These are phyloP conservation scores for Phytophthora sp. DNA, from an alignment of 352 stramenopile genomes.

Conservation along the genomic window DNA sequence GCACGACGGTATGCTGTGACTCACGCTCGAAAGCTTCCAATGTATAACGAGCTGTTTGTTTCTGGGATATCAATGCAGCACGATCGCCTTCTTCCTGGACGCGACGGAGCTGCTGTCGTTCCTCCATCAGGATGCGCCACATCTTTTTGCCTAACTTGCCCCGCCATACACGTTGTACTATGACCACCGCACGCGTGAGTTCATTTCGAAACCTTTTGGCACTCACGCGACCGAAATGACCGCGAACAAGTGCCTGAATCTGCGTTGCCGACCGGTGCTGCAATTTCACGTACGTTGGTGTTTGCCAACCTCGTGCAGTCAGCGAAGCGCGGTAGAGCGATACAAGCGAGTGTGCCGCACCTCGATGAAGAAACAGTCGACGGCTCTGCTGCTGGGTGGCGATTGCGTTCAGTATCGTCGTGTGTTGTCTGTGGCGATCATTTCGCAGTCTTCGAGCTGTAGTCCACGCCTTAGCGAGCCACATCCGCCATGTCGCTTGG, in stretches of 20 bases:
- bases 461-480: slow-evolving; percentile 59
- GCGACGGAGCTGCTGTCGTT: slow-evolving; percentile 48
- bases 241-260: slow-evolving; percentile 70
- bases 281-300: slow-evolving; percentile 54
- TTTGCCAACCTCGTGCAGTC: slow-evolving; percentile 57
- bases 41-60: slow-evolving; percentile 64
- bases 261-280: slow-evolving; percentile 47
- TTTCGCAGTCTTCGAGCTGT: slow-evolving; percentile 47
- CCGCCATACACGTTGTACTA: slow-evolving; percentile 70
- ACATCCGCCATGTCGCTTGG: slow-evolving; percentile 84
- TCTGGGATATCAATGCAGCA: slow-evolving; percentile 59
- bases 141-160: slow-evolving; percentile 57
- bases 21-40: slow-evolving; percentile 56
- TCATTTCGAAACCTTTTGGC: slow-evolving; percentile 37
- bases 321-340: slow-evolving; percentile 57
- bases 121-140: slow-evolving; percentile 61
- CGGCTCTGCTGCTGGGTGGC: slow-evolving; percentile 23
- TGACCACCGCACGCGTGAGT: slow-evolving; percentile 37
- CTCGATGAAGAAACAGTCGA: slow-evolving; percentile 59
- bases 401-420: slow-evolving; percentile 39
- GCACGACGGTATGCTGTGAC: slow-evolving; percentile 39
- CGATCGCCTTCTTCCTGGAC: slow-evolving; percentile 67
- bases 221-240: slow-evolving; percentile 50
- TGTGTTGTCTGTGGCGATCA: slow-evolving; percentile 43
- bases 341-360: slow-evolving; percentile 56